These are phyloP conservation scores for Rhodamnia argentea DNA, from an alignment of 345 rosid species.

Conservation along the genomic window DNA sequence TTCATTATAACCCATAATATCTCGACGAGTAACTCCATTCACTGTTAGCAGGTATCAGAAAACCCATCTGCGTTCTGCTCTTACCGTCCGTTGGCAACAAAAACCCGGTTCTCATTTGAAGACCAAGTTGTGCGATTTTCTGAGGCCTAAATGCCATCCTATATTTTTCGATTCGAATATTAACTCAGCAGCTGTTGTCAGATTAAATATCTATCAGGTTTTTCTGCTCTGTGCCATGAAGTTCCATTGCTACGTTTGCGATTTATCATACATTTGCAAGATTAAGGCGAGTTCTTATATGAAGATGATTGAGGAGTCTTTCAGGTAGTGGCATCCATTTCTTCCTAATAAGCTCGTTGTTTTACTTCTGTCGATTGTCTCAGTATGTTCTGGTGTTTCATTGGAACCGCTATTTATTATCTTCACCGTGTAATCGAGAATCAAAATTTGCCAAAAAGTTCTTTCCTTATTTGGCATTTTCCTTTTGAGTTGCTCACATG, in stretches of 20 bases:
- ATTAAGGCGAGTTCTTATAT: conserved; percentile 17
- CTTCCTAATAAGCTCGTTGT: not conserved
- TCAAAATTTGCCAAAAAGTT: not conserved
- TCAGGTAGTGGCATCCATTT: conserved; percentile 29
- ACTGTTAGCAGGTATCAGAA: conserved; percentile 47
- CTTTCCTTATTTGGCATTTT: not conserved
- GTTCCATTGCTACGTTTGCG: conserved; percentile 54
- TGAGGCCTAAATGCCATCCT: conserved; percentile 75
- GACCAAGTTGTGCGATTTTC: conserved; percentile 35
- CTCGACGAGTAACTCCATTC: not conserved
- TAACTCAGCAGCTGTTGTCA: conserved; percentile 50
- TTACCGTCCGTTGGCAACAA: conserved; percentile 51
- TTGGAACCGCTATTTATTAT: not conserved
- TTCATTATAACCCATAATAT: not conserved
- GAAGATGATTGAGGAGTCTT: conserved; percentile 33
- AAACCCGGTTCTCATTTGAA: conserved; percentile 33
- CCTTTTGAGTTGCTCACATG: not conserved
- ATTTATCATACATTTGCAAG: conserved; percentile 43
- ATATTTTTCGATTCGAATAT: conserved; percentile 70
- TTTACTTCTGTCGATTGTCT: not conserved
- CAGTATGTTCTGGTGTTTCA: not conserved
- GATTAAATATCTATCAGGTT: conserved; percentile 75
- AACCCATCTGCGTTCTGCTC: conserved; percentile 49
- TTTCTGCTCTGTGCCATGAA: conserved; percentile 81
- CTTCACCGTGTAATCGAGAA: not conserved